phyloP scores from a whole-genome alignment of 2,329 filamentous ascomycete genomes.

The Blastomyces emzantsi region DNA sequence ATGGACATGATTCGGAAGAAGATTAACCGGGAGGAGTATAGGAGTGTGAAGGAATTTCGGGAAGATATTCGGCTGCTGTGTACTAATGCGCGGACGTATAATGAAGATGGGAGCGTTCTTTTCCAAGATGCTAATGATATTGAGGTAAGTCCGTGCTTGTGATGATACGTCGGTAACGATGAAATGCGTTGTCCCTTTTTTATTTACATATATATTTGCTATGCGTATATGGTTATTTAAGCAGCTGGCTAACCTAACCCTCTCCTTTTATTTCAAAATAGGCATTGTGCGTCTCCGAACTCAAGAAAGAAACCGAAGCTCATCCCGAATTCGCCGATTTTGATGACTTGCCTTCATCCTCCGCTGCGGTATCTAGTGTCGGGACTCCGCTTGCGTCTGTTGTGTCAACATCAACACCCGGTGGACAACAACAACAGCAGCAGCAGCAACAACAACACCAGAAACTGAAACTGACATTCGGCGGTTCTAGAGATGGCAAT shows the following conservation, averaged over 20 bases:
- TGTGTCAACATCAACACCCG: conserved; percentile 23
- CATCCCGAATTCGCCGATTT: conserved; percentile 50
- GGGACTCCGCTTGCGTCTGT: conserved; percentile 55
- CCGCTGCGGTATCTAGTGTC: conserved; percentile 38
- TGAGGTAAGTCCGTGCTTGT: conserved; percentile 56
- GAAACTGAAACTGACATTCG: conserved; percentile 61
- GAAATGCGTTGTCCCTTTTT: not conserved
- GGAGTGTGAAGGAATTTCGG: conserved; percentile 66
- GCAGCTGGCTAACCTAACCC: not conserved
- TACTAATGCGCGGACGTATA: conserved; percentile 88
- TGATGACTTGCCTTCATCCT: conserved; percentile 42
- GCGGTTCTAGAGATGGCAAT: conserved; percentile 27
- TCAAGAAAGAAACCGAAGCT: conserved; percentile 46
- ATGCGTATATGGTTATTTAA: no score
- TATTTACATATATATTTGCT: conserved; percentile 7
- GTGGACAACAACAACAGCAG: not conserved
- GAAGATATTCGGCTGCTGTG: conserved; percentile 78
- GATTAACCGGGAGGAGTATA: conserved; percentile 95
- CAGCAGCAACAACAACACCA: conserved; percentile 41
- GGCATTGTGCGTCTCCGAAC: conserved; percentile 44
- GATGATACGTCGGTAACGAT: not conserved
- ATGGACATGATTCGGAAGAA: conserved; percentile 93
- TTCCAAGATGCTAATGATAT: conserved; percentile 90
- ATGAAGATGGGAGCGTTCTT: conserved; percentile 87
- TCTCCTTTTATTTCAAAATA: conserved; percentile 18